Conservation (phyloP, 2,329 filamentous ascomycete species). For the Cryphonectria nitschkei region DNA sequence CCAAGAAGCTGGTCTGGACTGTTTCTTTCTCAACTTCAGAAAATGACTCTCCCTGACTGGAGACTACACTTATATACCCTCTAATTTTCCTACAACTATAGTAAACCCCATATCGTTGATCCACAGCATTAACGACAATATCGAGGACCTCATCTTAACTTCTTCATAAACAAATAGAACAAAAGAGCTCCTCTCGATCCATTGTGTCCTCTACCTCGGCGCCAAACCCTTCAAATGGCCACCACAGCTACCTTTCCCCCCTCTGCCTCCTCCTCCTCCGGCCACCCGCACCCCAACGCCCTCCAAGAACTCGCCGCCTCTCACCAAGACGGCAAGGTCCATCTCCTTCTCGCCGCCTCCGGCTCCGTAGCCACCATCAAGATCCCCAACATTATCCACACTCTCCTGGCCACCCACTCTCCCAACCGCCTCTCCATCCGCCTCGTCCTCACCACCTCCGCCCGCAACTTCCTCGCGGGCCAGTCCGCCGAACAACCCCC, state of each 20-base stretch:
- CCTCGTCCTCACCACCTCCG: constrained; percentile 77
- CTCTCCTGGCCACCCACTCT: constrained; percentile 51
- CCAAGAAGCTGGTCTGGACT: neutral
- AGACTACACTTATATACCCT: neutral
- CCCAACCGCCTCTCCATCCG: constrained; percentile 71
- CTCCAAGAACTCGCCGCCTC: constrained; percentile 22
- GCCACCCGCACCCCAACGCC: constrained; percentile 1
- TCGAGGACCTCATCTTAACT: neutral
- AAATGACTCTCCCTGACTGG: neutral
- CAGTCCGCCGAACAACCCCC: constrained; percentile 79
- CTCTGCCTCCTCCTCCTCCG: neutral
- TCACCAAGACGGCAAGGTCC: constrained; percentile 21
- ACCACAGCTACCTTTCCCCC: neutral
- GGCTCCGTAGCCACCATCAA: constrained; percentile 87
- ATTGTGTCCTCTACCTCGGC: neutral
- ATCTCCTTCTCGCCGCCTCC: constrained; percentile 29
- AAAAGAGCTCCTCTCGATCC: too few relatives aligned
- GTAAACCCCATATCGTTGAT: neutral
- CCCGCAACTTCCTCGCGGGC: constrained; percentile 74
- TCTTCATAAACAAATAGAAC: neutral
- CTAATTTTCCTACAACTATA: neutral
- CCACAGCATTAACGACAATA: neutral
- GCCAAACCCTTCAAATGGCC: neutral
- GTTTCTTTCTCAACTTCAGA: neutral
- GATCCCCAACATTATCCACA: constrained; percentile 65